Evolutionary conservation across 306 rosid species (phyloP).

Genomic region (Trifolium dubium): DNA sequence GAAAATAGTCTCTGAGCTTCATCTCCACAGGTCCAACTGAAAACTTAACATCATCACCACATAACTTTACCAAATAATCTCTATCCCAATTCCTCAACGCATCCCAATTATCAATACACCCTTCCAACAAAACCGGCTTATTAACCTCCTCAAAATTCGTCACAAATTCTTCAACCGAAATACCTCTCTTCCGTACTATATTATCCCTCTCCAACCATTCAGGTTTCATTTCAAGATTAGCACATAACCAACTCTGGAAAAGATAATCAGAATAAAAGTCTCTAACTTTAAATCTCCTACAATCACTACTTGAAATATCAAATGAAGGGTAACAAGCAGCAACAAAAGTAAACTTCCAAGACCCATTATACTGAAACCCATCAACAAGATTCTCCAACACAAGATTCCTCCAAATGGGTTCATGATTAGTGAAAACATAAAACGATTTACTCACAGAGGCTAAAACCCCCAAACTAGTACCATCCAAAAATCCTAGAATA

Average conservation of each 20-base stretch:
- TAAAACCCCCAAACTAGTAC: slow-evolving; percentile 63
- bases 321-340: slow-evolving; percentile 62
- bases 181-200: slow-evolving; percentile 65
- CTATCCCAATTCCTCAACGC: slow-evolving; percentile 83
- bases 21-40: slow-evolving; percentile 81
- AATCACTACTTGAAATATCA: slow-evolving; percentile 32
- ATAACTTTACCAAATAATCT: slow-evolving; percentile 67
- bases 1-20: slow-evolving; percentile 79
- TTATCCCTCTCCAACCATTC: slow-evolving; percentile 92
- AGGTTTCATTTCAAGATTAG: slow-evolving; percentile 89
- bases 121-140: slow-evolving; percentile 85
- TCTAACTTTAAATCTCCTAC: slow-evolving; percentile 63
- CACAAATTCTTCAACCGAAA: slow-evolving; percentile 85
- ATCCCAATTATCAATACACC: slow-evolving; percentile 85
- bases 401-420: slow-evolving; percentile 90
- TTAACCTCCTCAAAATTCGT: slow-evolving; percentile 72
- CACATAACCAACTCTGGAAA: slow-evolving; percentile 98
- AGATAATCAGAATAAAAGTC: slow-evolving; percentile 92
- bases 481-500: slow-evolving; percentile 66
- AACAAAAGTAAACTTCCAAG: slow-evolving; percentile 78
- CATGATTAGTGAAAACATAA: slow-evolving; percentile 71
- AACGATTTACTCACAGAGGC: slow-evolving; percentile 79
- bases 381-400: slow-evolving; percentile 65
- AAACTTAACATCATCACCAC: slow-evolving; percentile 77
- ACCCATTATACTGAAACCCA: slow-evolving; percentile 62